Conservation (phyloP, 75 land plant genomes). For the Cryptomeria japonica region DNA sequence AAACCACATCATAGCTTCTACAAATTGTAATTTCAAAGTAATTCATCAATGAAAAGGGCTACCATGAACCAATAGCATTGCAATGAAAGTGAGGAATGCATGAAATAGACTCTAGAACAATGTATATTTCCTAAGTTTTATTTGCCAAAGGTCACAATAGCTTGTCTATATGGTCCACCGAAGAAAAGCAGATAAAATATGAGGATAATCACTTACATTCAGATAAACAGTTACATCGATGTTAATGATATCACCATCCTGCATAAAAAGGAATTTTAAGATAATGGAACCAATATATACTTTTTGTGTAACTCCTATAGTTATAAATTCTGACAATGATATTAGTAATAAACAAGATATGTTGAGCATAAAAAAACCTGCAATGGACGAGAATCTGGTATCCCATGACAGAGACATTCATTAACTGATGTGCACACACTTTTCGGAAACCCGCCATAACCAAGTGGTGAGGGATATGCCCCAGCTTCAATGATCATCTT, state of each 20-base stretch:
- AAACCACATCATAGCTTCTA: background rate
- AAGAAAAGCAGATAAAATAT: background rate
- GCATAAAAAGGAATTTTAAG: slow-evolving; percentile 12
- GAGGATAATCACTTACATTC: slow-evolving; percentile 41
- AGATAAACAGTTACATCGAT: slow-evolving; percentile 66
- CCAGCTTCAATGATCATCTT: slow-evolving; percentile 89
- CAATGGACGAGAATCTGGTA: slow-evolving; percentile 83
- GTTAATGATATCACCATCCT: slow-evolving; percentile 66
- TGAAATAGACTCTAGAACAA: background rate
- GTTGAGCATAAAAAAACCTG: slow-evolving; percentile 38
- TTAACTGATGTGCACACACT: slow-evolving; percentile 97
- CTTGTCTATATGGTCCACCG: background rate
- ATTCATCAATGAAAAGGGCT: background rate
- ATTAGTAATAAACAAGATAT: background rate
- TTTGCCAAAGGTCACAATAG: background rate
- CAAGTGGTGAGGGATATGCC: slow-evolving; percentile 96
- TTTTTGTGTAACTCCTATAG: background rate
- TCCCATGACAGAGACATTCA: slow-evolving; percentile 97
- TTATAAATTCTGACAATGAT: background rate
- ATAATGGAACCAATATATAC: slow-evolving; percentile 9
- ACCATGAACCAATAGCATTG: background rate
- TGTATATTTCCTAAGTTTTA: background rate
- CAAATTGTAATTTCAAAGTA: background rate
- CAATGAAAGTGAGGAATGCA: background rate
- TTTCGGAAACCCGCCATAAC: slow-evolving; percentile 93